A percentile compares a stretch with the other conserved stretches of the same genome.
Evolutionary conservation across 2,329 filamentous ascomycete species (phyloP).

Genomic region (Sarocladium kiliense): DNA sequence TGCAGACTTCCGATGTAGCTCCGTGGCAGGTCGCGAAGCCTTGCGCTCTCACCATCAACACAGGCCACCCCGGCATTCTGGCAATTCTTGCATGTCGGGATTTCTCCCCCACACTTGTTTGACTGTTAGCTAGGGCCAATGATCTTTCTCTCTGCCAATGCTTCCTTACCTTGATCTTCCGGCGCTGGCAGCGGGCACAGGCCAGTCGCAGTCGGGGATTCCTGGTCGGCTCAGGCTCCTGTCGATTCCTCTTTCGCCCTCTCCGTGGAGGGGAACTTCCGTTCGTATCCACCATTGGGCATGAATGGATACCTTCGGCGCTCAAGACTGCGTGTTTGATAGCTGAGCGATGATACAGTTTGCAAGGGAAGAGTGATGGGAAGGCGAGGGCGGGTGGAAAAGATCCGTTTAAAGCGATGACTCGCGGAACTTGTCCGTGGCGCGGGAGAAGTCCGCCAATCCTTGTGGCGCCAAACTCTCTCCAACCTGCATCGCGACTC

Average conservation of each 20-base stretch:
- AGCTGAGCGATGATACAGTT: no score
- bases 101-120: conserved; percentile 42
- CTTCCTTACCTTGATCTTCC: conserved; percentile 45
- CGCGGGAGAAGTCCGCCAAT: no score
- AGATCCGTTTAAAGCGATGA: neutral
- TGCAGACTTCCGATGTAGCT: conserved; percentile 31
- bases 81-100: conserved; percentile 38
- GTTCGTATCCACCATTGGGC: conserved; percentile 2
- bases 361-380: neutral
- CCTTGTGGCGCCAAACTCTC: neutral
- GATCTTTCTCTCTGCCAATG: no score
- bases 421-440: no score
- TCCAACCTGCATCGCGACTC: no score
- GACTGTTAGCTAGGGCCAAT: no score
- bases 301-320: no score
- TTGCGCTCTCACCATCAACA: conserved; percentile 36
- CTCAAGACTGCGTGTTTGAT: no score
- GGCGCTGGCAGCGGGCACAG: conserved; percentile 36
- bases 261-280: neutral
- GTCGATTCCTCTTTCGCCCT: neutral
- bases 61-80: conserved; percentile 35
- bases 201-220: conserved; percentile 24
- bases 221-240: conserved; percentile 14
- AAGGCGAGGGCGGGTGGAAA: neutral
- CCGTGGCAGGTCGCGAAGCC: conserved; percentile 33